Base-by-base conservation (phyloP, 352 stramenopile species). In the Globisporangium perplexum region DNA sequence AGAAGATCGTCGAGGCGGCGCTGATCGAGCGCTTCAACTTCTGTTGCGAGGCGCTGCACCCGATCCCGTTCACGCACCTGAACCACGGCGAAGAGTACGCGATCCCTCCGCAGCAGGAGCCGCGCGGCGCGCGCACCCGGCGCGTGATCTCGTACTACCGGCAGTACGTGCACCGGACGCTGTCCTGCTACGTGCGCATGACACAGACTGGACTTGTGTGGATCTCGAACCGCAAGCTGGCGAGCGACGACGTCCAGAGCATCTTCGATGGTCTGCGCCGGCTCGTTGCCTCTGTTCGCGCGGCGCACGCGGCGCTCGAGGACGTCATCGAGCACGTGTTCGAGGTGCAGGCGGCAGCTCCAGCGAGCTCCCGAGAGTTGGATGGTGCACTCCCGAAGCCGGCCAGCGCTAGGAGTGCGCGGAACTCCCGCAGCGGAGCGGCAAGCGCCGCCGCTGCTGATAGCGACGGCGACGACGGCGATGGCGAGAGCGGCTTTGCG, bases 161-260 rank as follows among this genome's bases (percentile, higher is more conserved):
- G 18, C 57, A 63, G 47, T 63, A 63, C 47, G 57, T 63, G 50
- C 57, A 63, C 31, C 44, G 57, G 4, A 45, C 57, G 24, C 47
- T 63, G 26, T 53, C 50, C 18, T 63, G 57, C 44, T 63, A 57
- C 38, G 50, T 63, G 26, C 57, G 57, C 24, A 51, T 93, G 56
- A 93, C 83, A 24, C 77, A 89, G 47, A 87, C 72, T 1, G 79
- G 83, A 0, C 59, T 93, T 44, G 70, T 93, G 49, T 93, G 83
- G 83, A 87, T 90, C 52, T 90, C 79, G 38, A 90, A 88, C 63
- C 79, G 83, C 17, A 86, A 88, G 57, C 60, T 84, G 20, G 63
- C 85, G 50, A 78, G 74, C 31, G 66, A 74, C 41, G 77, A 85
- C 53, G 84, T 87, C 43, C 80, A 93, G 53, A 61, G 57, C 15